Conservation (phyloP, 371 early-diverging fungal species). For the Rhizopus stolonifer region DNA sequence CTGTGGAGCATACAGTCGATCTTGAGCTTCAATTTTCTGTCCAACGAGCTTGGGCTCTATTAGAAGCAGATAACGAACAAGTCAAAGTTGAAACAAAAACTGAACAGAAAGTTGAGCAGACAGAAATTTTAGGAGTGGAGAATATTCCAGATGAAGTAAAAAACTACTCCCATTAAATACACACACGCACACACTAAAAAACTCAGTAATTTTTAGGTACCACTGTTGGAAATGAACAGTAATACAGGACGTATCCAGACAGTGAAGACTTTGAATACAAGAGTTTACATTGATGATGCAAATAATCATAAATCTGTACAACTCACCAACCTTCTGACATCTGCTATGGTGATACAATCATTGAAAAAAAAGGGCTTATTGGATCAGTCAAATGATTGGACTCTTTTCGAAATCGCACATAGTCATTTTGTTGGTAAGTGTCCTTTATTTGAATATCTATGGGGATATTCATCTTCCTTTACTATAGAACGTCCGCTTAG, state of each 20-base stretch:
- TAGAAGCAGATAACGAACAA: too few relatives aligned
- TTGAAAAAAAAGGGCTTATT: constrained; percentile 62
- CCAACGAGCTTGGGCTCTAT: constrained; percentile 35
- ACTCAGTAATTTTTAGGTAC: not conserved
- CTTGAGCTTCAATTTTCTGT: constrained; percentile 34
- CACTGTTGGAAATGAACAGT: constrained; percentile 1
- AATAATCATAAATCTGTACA: constrained; percentile 72
- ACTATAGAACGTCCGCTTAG: constrained; percentile 79
- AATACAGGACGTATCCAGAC: constrained; percentile 26
- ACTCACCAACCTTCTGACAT: constrained; percentile 71
- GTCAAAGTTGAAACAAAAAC: too few relatives aligned
- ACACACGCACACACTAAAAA: not conserved
- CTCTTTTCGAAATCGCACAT: constrained; percentile 85
- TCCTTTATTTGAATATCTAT: too few relatives aligned
- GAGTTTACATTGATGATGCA: constrained; percentile 83
- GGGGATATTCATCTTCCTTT: too few relatives aligned
- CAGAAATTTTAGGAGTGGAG: constrained; percentile 1
- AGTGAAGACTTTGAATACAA: constrained; percentile 64
- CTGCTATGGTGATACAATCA: constrained; percentile 69
- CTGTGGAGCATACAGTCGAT: constrained; percentile 7
- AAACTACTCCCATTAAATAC: not conserved
- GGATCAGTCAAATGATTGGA: constrained; percentile 73
- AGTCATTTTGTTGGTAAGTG: constrained; percentile 66
- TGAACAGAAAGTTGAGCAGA: not conserved
- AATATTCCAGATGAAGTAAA: not conserved